Conservation (phyloP, 306 rosid species). For the Cicer cuneatum region DNA sequence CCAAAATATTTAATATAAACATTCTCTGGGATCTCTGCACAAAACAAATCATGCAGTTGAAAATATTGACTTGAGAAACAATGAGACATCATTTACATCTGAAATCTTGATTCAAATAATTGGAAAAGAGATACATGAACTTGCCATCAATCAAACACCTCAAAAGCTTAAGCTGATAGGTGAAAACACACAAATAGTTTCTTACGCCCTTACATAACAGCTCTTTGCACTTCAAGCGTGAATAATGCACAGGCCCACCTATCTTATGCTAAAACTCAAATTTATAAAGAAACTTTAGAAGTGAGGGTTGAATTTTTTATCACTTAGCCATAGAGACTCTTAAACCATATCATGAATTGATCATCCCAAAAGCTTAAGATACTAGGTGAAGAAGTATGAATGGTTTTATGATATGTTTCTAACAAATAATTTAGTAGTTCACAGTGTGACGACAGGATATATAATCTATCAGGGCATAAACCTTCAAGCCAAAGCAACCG, state of each 20-base stretch:
- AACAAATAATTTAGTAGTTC: constrained; percentile 9
- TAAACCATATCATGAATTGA: neutral
- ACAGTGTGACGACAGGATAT: constrained; percentile 3
- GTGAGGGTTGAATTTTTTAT: neutral
- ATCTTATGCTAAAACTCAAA: neutral
- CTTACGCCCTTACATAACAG: neutral
- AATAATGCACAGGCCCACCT: neutral
- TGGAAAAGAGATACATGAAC: constrained; percentile 21
- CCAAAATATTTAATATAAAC: constrained; percentile 88
- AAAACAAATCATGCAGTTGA: constrained; percentile 41
- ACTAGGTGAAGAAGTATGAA: neutral
- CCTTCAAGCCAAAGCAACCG: constrained; percentile 34
- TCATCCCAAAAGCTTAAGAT: neutral
- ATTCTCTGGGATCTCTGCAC: constrained; percentile 97
- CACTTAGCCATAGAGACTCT: neutral
- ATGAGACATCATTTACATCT: constrained; percentile 20
- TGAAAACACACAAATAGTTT: neutral
- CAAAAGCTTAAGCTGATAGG: neutral
- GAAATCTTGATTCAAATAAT: constrained; percentile 5
- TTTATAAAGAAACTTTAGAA: neutral
- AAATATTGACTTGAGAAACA: constrained; percentile 19
- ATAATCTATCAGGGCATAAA: constrained; percentile 26
- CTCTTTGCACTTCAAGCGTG: neutral
- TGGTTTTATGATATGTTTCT: neutral
- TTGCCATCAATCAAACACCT: neutral